Evolutionary conservation across 2,329 filamentous ascomycete species (phyloP), one percentile per base, ranked within the genome.

Genomic region (Phyllosticta citriasiana): DNA sequence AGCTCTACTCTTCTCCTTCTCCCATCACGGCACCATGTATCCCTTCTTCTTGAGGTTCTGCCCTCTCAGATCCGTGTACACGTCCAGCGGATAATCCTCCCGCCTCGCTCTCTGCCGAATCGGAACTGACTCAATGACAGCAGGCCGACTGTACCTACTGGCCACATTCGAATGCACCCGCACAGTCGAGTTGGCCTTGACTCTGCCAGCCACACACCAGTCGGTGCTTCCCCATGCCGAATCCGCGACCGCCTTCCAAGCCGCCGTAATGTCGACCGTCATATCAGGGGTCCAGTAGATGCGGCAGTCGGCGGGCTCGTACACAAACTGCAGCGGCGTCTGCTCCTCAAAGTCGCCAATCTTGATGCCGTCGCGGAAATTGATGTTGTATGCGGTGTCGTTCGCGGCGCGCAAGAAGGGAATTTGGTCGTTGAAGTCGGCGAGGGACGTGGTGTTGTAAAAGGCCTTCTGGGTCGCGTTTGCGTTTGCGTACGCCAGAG

Each of bases 301-400:
- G 2, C 83, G 77, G 67, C 85, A 88, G 66, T 87, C 82, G 0
- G 85, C 79, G 1, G 82, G 76, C 67, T 86, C 80, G 64, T 84
- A 84, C 2, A 81, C 73, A 67, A 87, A 88, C 60, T 88, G 85
- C 12, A 81, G 68, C n/a, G 84, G 80, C 0, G 75, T 72, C 22
- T 77, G 66, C 2, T 61, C 64, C 57, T 69, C 66, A 10, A 62
- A 55, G 33, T 79, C 77, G 27, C 73, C 74, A 5, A 76, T 72
- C 57, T 75, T 74, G 61, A 79, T 77, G 52, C 77, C 72, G 62
- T 74, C 72, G 40, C 71, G 69, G 67, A 73, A 73, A 57, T 74
- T 74, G 65, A 74, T 64, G 61, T 72, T 72, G 60, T 69, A 57
- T 24, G 65, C 47, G 16, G 65, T 67, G 52, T 66, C 66, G 25